A percentile compares a stretch with the other conserved stretches of the same genome.
These are phyloP conservation scores for Piper longum DNA, from an alignment of 164 flowering plant species.

Conservation along the genomic window DNA sequence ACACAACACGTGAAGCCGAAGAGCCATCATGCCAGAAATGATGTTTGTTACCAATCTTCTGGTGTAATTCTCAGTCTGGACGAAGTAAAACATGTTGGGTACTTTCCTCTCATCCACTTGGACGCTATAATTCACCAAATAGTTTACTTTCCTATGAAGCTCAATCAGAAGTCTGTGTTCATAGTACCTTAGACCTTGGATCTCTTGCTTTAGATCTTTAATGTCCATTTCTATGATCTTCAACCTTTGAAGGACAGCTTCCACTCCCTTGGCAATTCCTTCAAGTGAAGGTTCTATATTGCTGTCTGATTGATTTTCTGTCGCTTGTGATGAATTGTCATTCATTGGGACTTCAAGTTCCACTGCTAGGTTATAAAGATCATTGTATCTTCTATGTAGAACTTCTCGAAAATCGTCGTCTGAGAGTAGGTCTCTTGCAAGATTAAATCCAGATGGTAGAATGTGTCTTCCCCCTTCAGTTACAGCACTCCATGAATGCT, in stretches of 20 bases:
- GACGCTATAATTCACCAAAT: slow-evolving; percentile 53
- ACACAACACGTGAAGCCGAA: slow-evolving; percentile 78
- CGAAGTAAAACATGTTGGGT: slow-evolving; percentile 88
- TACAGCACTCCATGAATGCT: slow-evolving; percentile 78
- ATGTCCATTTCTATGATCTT: slow-evolving; percentile 82
- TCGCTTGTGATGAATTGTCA: slow-evolving; percentile 16
- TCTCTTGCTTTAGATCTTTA: slow-evolving; percentile 81
- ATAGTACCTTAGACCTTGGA: slow-evolving; percentile 80
- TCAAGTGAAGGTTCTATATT: slow-evolving; percentile 53
- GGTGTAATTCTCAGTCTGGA: slow-evolving; percentile 66
- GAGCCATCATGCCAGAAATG: slow-evolving; percentile 73
- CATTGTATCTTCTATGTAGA: slow-evolving; percentile 64
- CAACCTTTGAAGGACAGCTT: slow-evolving; percentile 63
- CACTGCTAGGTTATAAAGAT: slow-evolving; percentile 60
- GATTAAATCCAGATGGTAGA: slow-evolving; percentile 54
- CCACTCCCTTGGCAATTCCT: slow-evolving; percentile 94
- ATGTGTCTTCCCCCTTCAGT: slow-evolving; percentile 48
- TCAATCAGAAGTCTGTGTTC: slow-evolving; percentile 65
- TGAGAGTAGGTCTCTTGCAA: slow-evolving; percentile 71
- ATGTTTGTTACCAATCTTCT: slow-evolving; percentile 61
- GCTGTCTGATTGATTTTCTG: slow-evolving; percentile 19
- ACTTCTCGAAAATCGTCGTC: slow-evolving; percentile 89
- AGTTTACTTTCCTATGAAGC: slow-evolving; percentile 67
- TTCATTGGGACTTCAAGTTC: slow-evolving; percentile 68
- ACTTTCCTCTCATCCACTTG: slow-evolving; percentile 79